phyloP scores from a whole-genome alignment of 805 yeast species.

The Candida dajiaensis region DNA sequence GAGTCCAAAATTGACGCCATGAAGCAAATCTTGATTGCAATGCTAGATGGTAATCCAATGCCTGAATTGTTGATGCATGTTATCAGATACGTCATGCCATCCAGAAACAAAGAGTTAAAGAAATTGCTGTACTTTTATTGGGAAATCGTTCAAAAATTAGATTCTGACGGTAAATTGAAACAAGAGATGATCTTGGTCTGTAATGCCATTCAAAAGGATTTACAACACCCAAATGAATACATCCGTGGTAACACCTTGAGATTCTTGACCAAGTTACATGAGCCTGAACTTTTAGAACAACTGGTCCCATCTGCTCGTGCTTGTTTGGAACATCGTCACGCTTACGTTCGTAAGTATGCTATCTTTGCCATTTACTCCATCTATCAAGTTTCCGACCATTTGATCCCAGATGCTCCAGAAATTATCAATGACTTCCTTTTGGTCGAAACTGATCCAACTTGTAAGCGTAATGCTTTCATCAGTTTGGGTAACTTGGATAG shows the following conservation, averaged over 20 bases:
- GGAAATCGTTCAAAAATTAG: constrained; percentile 95
- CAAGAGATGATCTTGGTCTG: constrained; percentile 99
- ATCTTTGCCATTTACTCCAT: constrained; percentile 85
- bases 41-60: constrained; percentile 89
- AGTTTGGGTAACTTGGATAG: constrained; percentile 79
- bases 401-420: constrained; percentile 94
- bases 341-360: constrained; percentile 96
- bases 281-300: constrained; percentile 91
- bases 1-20: constrained; percentile 83
- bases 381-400: constrained; percentile 74
- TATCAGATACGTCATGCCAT: constrained; percentile 96
- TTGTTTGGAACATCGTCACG: constrained; percentile 93
- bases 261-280: constrained; percentile 83
- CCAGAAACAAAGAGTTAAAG: constrained; percentile 83
- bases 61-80: constrained; percentile 94
- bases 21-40: constrained; percentile 78
- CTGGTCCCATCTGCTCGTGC: constrained; percentile 87
- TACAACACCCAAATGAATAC: constrained; percentile 97
- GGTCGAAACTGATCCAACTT: constrained; percentile 86
- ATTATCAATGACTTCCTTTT: constrained; percentile 65
- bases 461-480: constrained; percentile 92
- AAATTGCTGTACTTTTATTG: constrained; percentile 91
- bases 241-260: constrained; percentile 93
- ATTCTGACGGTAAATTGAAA: constrained; percentile 81
- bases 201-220: constrained; percentile 94